Base-by-base conservation (phyloP, 768 basidiomycete genomes). In the Amanita rubescens region DNA sequence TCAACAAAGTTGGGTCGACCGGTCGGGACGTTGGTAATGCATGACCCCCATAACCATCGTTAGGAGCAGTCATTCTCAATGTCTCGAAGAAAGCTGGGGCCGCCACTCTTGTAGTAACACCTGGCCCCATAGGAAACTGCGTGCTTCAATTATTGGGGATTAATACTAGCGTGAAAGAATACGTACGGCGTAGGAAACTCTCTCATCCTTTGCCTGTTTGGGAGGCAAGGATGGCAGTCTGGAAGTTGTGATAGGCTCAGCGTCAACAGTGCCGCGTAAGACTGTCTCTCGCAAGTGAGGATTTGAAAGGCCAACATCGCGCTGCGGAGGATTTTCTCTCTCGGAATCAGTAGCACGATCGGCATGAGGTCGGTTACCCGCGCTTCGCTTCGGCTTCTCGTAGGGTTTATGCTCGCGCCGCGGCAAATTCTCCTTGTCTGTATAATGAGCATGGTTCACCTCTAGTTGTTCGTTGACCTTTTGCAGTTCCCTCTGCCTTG, bases 311-410 rank as follows among this genome's bases (percentile, higher is more conserved):
- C 38, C 30, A 15, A 32, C 9, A 33, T 51, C 51, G 19, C 51
- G 51, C 27, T 43, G 51, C 15, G 41, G 43, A 17, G 41, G 33
- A 34, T 46, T 33, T 24, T 53, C 52, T 17, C 34, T 53, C 22
- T 53, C 52, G 24, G 52, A 44, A 37, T 53, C 52, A 17, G 34
- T 53, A 24, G 17, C 43, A 5, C 33, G 52, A 45, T 44, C 52
- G 24, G 44, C 42, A 24, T 44, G 20, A 24, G 33, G 22, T 17
- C 44, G 43, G 1, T 3, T 24, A n/a, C 19, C 41, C 8, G n/a
- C 49, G 27, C 22, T 51, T 5, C 35, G 52, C 24, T 46, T 53
- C 34, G 33, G 7, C 24, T 34, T 51, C 41, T 53, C 43, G 17
- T 46, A 20, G 17, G 34, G 9, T 24, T 27, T 46, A 22, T 38